Percentiles rank a stretch among this genome's conserved stretches.
Conservation (phyloP, 2,329 filamentous ascomycete genomes). For the Neopestalotiopsis rosae region DNA sequence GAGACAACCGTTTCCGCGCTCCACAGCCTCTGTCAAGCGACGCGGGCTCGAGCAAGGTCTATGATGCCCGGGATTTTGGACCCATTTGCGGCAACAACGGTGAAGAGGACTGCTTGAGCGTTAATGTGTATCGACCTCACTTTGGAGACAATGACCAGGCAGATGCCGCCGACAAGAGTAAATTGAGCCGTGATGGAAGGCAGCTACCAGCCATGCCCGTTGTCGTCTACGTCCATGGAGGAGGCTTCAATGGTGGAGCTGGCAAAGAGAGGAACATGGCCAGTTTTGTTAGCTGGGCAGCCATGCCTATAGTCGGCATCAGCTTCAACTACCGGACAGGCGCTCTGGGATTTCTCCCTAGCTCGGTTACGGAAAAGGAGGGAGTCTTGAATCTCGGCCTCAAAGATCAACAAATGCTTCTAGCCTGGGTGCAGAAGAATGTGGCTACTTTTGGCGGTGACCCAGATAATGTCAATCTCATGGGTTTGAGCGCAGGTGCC, state of each 20-base stretch:
- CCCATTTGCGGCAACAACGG: slow-evolving; percentile 42
- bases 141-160: slow-evolving; percentile 31
- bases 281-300: slow-evolving; percentile 63
- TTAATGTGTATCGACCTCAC: slow-evolving; percentile 55
- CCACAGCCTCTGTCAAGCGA: slow-evolving; percentile 40
- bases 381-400: slow-evolving; percentile 69
- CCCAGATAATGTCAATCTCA: slow-evolving; percentile 60
- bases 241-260: slow-evolving; percentile 62
- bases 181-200: slow-evolving; percentile 31
- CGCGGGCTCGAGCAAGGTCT: slow-evolving; percentile 36
- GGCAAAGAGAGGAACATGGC: slow-evolving; percentile 63
- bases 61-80: slow-evolving; percentile 39
- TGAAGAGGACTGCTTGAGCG: slow-evolving; percentile 58
- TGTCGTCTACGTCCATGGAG: slow-evolving; percentile 68
- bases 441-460: slow-evolving; percentile 67
- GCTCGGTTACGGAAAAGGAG: slow-evolving; percentile 54
- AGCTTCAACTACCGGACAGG: slow-evolving; percentile 70
- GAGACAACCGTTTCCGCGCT: slow-evolving; percentile 51
- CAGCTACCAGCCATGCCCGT: slow-evolving; percentile 46
- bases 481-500: slow-evolving; percentile 66
- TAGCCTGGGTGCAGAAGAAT: slow-evolving; percentile 67
- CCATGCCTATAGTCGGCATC: slow-evolving; percentile 59
- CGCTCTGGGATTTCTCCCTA: slow-evolving; percentile 72
- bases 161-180: slow-evolving; percentile 26
- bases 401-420: slow-evolving; percentile 62